These are phyloP conservation scores for Diaporthe destruens DNA, from an alignment of 2,329 filamentous ascomycete species.

Conservation along the genomic window DNA sequence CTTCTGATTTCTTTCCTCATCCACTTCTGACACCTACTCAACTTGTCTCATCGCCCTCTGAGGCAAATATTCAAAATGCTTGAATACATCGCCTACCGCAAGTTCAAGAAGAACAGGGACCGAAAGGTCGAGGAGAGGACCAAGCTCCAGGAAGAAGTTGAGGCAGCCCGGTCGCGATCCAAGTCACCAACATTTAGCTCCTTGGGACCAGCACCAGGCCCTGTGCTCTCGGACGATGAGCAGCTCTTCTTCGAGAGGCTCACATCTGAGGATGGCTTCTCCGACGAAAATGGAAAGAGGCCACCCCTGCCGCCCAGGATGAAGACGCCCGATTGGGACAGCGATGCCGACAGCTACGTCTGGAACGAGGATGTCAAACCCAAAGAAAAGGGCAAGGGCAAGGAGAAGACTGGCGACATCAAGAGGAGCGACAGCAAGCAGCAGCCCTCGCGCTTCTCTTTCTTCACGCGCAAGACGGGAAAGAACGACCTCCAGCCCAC, in stretches of 20 bases:
- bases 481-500: conserved; percentile 50
- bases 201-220: conserved; percentile 48
- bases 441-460: conserved; percentile 56
- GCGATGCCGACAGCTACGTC: conserved; percentile 54
- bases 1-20: background rate
- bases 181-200: conserved; percentile 17
- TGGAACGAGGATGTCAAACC: conserved; percentile 45
- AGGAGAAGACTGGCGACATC: conserved; percentile 45
- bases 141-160: conserved; percentile 47
- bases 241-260: conserved; percentile 70
- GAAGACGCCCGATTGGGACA: conserved; percentile 64
- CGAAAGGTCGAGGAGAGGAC: conserved; percentile 59
- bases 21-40: conserved; percentile 12
- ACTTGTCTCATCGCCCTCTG: background rate
- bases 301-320: conserved; percentile 69
- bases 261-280: conserved; percentile 56
- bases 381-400: conserved; percentile 50
- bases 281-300: conserved; percentile 58
- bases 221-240: conserved; percentile 68
- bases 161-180: conserved; percentile 42
- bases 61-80: conserved; percentile 60
- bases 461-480: conserved; percentile 52
- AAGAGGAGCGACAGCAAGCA: conserved; percentile 47
- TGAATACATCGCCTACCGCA: conserved; percentile 73
- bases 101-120: conserved; percentile 64